These are phyloP conservation scores for Murraya paniculata DNA, from an alignment of 345 rosid species.

Conservation along the genomic window DNA sequence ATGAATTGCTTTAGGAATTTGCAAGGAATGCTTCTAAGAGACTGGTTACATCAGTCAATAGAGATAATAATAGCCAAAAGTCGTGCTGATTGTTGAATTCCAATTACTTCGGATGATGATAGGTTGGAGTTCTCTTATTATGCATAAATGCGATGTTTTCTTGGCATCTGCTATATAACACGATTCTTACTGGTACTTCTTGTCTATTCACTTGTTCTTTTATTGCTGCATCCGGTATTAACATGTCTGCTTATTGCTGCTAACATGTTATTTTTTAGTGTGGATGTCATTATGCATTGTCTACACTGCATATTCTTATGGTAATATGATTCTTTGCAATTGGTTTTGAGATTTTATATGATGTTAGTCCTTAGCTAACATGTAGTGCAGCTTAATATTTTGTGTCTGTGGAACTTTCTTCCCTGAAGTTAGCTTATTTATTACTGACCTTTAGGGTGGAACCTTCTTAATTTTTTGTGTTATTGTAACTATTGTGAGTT, in stretches of 20 bases:
- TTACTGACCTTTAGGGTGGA: slow-evolving; percentile 6
- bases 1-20: not conserved
- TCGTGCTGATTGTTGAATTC: not conserved
- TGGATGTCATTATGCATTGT: not conserved
- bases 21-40: not conserved
- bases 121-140: not conserved
- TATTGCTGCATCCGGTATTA: not conserved
- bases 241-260: not conserved
- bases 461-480: slow-evolving; percentile 10
- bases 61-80: not conserved
- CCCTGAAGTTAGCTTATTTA: slow-evolving; percentile 1
- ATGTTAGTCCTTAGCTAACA: not conserved
- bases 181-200: not conserved
- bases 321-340: not conserved
- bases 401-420: not conserved
- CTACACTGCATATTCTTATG: not conserved
- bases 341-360: not conserved
- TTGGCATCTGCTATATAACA: not conserved
- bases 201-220: not conserved
- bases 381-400: not conserved
- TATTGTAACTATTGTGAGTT: slow-evolving; percentile 23
- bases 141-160: not conserved
- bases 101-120: not conserved
- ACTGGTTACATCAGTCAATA: not conserved
- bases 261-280: not conserved